phyloP scores from a whole-genome alignment of 1,139 yeast genomes.

The Arxiozyma bovina region DNA sequence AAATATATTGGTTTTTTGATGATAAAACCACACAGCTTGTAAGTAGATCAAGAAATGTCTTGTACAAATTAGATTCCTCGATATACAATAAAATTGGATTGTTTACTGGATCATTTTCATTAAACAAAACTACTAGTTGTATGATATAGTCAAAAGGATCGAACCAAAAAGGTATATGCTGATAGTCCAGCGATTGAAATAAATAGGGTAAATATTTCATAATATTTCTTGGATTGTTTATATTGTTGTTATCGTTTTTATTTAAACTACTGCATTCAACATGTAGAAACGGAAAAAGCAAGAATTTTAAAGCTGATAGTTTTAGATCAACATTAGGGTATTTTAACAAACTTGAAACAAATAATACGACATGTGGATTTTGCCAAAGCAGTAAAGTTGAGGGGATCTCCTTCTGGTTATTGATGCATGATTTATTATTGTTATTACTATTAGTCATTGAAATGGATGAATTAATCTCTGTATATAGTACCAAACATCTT shows the following conservation, averaged over 20 bases:
- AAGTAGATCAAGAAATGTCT: slow-evolving; percentile 22
- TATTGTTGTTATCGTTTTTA: slow-evolving; percentile 1
- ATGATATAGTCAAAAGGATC: slow-evolving; percentile 24
- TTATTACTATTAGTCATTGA: background rate
- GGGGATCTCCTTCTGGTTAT: background rate
- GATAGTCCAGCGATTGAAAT: slow-evolving; percentile 20
- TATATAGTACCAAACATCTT: slow-evolving; percentile 15
- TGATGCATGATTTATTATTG: background rate
- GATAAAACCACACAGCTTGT: slow-evolving; percentile 17
- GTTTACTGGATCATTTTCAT: slow-evolving; percentile 18
- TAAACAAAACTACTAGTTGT: slow-evolving; percentile 17
- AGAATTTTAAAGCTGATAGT: slow-evolving; percentile 20
- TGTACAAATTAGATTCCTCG: slow-evolving; percentile 19
- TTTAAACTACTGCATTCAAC: background rate
- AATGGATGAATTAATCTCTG: slow-evolving; percentile 3
- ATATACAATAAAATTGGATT: slow-evolving; percentile 23
- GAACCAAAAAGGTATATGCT: slow-evolving; percentile 27
- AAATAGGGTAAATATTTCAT: slow-evolving; percentile 21
- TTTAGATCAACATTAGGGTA: slow-evolving; percentile 16
- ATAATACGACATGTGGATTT: slow-evolving; percentile 14
- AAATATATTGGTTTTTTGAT: slow-evolving; percentile 14
- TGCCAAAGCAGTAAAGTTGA: slow-evolving; percentile 11
- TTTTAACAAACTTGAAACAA: slow-evolving; percentile 21
- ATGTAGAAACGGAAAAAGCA: slow-evolving; percentile 17
- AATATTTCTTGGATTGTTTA: background rate